Evolutionary conservation across 2,329 filamentous ascomycete species (phyloP).

Genomic region (Colletotrichum lindemuthianum): DNA sequence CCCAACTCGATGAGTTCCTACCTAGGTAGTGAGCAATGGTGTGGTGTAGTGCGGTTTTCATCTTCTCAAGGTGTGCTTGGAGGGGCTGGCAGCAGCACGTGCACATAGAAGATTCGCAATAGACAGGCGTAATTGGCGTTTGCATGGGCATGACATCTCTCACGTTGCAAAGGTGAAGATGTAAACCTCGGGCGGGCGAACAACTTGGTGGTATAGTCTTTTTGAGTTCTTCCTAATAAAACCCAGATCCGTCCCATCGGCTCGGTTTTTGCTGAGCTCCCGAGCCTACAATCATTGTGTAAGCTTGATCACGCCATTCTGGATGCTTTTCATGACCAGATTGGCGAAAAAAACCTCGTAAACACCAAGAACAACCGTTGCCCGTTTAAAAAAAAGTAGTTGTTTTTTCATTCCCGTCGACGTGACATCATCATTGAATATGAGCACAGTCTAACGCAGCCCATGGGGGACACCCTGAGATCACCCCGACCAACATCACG

Average conservation of each 20-base stretch:
- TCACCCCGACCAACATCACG: background rate
- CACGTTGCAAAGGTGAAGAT: background rate
- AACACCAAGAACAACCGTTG: slow-evolving; percentile 37
- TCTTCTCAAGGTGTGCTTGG: too few species aligned
- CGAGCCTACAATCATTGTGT: slow-evolving; percentile 22
- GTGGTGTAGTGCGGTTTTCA: too few species aligned
- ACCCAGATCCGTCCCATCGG: slow-evolving; percentile 33
- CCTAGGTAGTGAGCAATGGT: too few species aligned
- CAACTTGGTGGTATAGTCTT: slow-evolving; percentile 37
- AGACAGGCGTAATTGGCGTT: background rate
- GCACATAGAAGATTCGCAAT: background rate
- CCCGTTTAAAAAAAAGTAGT: slow-evolving; percentile 32
- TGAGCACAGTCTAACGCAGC: slow-evolving; percentile 16
- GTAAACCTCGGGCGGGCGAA: slow-evolving; percentile 26
- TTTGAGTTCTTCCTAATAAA: slow-evolving; percentile 35
- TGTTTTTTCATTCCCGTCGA: slow-evolving; percentile 36
- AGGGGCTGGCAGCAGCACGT: too few species aligned
- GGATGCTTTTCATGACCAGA: slow-evolving; percentile 25
- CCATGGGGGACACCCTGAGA: slow-evolving; percentile 1
- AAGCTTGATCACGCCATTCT: slow-evolving; percentile 27
- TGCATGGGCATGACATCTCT: background rate
- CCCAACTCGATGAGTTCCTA: too few species aligned
- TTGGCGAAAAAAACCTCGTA: slow-evolving; percentile 33
- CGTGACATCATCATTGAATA: slow-evolving; percentile 13
- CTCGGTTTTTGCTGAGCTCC: slow-evolving; percentile 23